These are phyloP conservation scores for Gossypium australe DNA, from an alignment of 345 rosid species.

Conservation along the genomic window DNA sequence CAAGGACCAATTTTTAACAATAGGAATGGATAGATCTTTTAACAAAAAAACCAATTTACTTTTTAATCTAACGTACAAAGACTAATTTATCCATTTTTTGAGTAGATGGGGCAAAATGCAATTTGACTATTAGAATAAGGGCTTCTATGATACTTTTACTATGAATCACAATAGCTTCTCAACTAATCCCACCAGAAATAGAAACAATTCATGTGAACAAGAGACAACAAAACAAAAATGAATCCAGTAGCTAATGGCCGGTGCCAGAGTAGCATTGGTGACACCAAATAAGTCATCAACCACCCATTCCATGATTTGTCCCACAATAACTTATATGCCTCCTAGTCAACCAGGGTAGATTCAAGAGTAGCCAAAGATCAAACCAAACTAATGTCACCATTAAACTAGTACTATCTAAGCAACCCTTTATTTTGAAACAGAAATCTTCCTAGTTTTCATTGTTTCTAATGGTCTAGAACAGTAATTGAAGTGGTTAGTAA, in stretches of 20 bases:
- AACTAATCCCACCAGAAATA: neutral
- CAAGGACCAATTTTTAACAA: no score
- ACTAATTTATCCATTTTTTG: no score
- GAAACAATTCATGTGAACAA: neutral
- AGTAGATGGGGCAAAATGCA: no score
- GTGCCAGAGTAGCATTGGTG: neutral
- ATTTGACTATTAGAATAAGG: no score
- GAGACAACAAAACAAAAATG: neutral
- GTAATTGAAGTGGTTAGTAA: neutral
- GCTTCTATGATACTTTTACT: no score
- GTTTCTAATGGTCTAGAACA: neutral
- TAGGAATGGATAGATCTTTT: no score
- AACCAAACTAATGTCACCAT: neutral
- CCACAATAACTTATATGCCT: neutral
- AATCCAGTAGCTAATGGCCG: neutral
- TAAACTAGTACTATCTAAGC: neutral
- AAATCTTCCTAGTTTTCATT: neutral
- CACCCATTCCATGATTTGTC: neutral
- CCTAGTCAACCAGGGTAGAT: neutral
- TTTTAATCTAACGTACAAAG: no score
- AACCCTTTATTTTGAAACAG: neutral
- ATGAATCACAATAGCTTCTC: neutral
- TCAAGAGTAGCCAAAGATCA: neutral
- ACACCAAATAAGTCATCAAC: neutral
- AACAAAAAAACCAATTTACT: no score